These are phyloP conservation scores for Heliocybe sulcata DNA, from an alignment of 1,284 basidiomycete genomes.

Conservation along the genomic window DNA sequence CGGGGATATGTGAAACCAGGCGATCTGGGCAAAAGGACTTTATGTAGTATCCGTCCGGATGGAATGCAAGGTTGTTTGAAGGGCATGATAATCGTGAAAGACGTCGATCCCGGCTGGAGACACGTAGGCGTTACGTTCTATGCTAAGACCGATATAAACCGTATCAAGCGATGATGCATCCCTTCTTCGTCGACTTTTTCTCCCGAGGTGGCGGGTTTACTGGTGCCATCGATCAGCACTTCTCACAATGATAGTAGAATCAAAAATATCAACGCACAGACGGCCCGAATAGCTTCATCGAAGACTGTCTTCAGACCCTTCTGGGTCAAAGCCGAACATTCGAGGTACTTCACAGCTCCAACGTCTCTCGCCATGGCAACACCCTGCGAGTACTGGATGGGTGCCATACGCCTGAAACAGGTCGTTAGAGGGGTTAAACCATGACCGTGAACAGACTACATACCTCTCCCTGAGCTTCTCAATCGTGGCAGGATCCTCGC, in stretches of 20 bases:
- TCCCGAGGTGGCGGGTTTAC: constrained; percentile 70
- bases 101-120: not conserved
- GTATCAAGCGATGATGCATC: constrained; percentile 70
- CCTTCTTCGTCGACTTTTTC: constrained; percentile 35
- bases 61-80: not conserved
- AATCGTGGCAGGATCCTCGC: constrained; percentile 89
- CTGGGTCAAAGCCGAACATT: constrained; percentile 97
- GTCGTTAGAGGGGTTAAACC: not conserved
- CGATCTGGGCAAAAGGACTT: not conserved
- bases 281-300: constrained; percentile 91
- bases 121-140: not conserved
- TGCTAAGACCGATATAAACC: not conserved
- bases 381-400: constrained; percentile 90
- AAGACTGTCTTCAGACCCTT: constrained; percentile 97
- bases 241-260: constrained; percentile 3
- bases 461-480: constrained; percentile 90
- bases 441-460: constrained; percentile 15
- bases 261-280: constrained; percentile 53
- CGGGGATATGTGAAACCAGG: not conserved
- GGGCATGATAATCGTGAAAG: not conserved
- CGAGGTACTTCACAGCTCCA: constrained; percentile 92
- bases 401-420: constrained; percentile 75
- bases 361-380: constrained; percentile 91
- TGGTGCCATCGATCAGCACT: constrained; percentile 22
- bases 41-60: not conserved